Percentiles rank a stretch among this genome's conserved stretches.
Evolutionary conservation across 192 early-diverging fungal genomes (phyloP).

Genomic region (Gigaspora rosea): DNA sequence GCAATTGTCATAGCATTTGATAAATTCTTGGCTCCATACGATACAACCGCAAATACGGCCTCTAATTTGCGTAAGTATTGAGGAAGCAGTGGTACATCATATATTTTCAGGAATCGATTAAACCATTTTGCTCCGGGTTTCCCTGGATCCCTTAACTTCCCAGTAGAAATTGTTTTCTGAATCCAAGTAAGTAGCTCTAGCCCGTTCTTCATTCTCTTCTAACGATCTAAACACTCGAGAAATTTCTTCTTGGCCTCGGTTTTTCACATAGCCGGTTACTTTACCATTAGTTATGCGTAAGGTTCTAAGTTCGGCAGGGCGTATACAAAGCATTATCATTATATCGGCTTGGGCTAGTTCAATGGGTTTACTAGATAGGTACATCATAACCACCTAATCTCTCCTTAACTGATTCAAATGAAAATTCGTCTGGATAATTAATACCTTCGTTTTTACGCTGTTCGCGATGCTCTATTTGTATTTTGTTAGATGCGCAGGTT

Average conservation of each 20-base stretch:
- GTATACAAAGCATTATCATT: conserved; percentile 21
- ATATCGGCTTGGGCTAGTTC: not conserved
- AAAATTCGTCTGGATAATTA: conserved; percentile 13
- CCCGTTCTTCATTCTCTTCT: not conserved
- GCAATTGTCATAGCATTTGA: no score
- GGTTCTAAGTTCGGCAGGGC: conserved; percentile 12
- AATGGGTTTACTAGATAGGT: not conserved
- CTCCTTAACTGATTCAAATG: no score
- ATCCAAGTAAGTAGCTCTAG: conserved; percentile 13
- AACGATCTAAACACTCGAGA: conserved; percentile 4
- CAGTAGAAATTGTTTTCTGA: not conserved
- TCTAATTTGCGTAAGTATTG: no score
- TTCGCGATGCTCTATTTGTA: not conserved
- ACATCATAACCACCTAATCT: not conserved
- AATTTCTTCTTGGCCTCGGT: not conserved
- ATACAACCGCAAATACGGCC: no score
- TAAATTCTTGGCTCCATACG: no score
- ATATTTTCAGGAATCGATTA: no score
- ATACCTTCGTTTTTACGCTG: not conserved
- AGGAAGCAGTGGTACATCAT: no score
- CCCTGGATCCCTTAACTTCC: not conserved
- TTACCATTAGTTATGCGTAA: conserved; percentile 1
- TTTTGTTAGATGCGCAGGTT: not conserved
- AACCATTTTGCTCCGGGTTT: not conserved
- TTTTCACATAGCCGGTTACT: conserved; percentile 6